Evolutionary conservation across 1,139 yeast species (phyloP).

Genomic region (Yamadazyma pseudoaaseri): DNA sequence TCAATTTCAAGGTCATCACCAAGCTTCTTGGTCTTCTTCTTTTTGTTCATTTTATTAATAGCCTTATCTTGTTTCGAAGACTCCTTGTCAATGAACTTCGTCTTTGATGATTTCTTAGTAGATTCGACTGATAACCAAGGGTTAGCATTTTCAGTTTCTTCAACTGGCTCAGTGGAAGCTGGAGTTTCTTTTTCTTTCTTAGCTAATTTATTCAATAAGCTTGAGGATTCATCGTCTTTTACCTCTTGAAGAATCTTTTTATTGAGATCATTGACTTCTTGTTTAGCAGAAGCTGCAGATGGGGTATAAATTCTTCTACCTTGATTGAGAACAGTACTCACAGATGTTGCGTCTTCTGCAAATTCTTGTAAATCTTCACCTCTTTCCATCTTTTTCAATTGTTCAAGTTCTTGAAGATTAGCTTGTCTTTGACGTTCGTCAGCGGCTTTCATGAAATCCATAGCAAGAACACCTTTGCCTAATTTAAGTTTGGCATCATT

Average conservation of each 20-base stretch:
- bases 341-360: conserved; percentile 30
- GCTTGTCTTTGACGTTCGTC: conserved; percentile 60
- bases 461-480: conserved; percentile 85
- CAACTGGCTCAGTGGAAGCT: neutral
- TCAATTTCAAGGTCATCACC: conserved; percentile 45
- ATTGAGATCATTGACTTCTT: conserved; percentile 42
- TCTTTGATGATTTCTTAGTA: conserved; percentile 50
- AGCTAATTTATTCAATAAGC: conserved; percentile 40
- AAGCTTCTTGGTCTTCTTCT: conserved; percentile 38
- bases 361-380: conserved; percentile 42
- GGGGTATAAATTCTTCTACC: conserved; percentile 89
- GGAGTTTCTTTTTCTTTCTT: conserved; percentile 5
- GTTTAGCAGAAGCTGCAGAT: conserved; percentile 47
- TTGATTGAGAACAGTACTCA: conserved; percentile 55
- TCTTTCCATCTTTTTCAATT: conserved; percentile 44
- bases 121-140: conserved; percentile 65
- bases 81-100: conserved; percentile 54
- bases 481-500: conserved; percentile 35
- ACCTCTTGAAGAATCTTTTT: conserved; percentile 46
- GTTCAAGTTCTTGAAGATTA: conserved; percentile 53
- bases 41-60: conserved; percentile 51
- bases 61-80: conserved; percentile 57
- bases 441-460: conserved; percentile 94
- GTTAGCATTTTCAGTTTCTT: conserved; percentile 41
- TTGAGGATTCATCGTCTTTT: conserved; percentile 53